Base-by-base conservation (phyloP, 257 asterid species). In the Petunia axillaris region DNA sequence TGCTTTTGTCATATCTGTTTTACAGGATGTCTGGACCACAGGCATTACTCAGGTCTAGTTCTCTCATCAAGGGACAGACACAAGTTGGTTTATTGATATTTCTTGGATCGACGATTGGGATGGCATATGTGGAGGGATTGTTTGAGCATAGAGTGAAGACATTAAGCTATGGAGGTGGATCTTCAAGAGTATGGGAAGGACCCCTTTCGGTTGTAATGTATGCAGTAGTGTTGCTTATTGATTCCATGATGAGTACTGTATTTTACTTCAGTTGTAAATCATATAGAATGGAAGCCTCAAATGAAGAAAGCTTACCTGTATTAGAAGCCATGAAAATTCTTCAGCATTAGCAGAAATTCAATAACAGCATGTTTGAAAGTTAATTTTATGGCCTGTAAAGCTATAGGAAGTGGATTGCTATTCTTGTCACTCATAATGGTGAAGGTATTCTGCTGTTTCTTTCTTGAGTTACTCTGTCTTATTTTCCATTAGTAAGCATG, bases 191-290 rank as follows among this genome's bases (percentile, higher is more conserved):
- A 75, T 95, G 98, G 99, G 98, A 95, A 89, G 97, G 99, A 4
- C 99, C 99, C 1, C 93, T 95, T 80, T 84, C 93, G 90, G 97
- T 95, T 35, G 35, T 91, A 64, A 88, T 95, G 96, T 93, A 90
- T 81, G 92, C 98, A 2, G 91, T 93, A 64, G 90, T 95, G 82
- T 88, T 88, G 87, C 91, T 93, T 70, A 86, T 93, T 4, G 97
- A 95, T 83, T 90, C 94, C 25, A 95, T 95, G 98, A 95, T 91
- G 97, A 93, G 89, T 80, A 78, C 94, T 1, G 97, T 93, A 78
- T 95, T 93, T 89, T 95, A 95, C 92, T 95, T 93, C 91, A 91
- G 97, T 75, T 95, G 99, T 85, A 95, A 95, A 87, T 90, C 96
- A 10, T 91, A 79, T 85, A 89, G 97, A 65, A 64, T 87, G 91